These are phyloP conservation scores for Botrytis porri DNA, from an alignment of 2,329 filamentous ascomycete genomes.

Conservation along the genomic window DNA sequence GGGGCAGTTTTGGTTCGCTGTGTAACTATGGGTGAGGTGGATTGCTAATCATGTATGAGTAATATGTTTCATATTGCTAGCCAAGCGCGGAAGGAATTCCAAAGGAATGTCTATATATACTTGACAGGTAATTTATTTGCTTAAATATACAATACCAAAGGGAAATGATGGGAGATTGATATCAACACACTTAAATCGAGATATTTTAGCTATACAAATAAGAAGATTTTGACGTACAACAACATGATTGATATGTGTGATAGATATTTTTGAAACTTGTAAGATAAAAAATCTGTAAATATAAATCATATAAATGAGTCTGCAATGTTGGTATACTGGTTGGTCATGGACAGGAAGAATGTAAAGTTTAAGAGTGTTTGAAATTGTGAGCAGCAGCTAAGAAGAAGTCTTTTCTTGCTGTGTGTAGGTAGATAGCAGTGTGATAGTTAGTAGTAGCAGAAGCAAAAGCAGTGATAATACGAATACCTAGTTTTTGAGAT, in stretches of 20 bases:
- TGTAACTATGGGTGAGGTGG: not conserved
- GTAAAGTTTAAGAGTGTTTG: not conserved
- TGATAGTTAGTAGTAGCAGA: too few species aligned
- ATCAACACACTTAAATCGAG: not conserved
- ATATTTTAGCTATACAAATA: not conserved
- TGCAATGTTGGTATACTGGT: not conserved
- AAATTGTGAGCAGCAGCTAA: not conserved
- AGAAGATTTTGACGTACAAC: not conserved
- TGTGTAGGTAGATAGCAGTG: not conserved
- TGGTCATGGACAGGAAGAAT: not conserved
- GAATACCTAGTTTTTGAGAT: too few species aligned
- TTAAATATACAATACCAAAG: not conserved
- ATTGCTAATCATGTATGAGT: not conserved
- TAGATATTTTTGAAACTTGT: not conserved
- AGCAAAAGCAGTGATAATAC: too few species aligned
- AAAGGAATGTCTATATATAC: not conserved
- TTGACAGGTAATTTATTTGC: not conserved
- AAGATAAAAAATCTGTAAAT: not conserved
- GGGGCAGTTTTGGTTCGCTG: not conserved
- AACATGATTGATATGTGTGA: not conserved
- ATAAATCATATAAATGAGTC: not conserved
- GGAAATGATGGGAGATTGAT: not conserved
- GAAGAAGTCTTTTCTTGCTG: fast-evolving
- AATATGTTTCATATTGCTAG: not conserved
- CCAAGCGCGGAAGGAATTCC: not conserved